Conservation (phyloP, 2,329 filamentous ascomycete genomes). For the Cytospora chrysosperma region DNA sequence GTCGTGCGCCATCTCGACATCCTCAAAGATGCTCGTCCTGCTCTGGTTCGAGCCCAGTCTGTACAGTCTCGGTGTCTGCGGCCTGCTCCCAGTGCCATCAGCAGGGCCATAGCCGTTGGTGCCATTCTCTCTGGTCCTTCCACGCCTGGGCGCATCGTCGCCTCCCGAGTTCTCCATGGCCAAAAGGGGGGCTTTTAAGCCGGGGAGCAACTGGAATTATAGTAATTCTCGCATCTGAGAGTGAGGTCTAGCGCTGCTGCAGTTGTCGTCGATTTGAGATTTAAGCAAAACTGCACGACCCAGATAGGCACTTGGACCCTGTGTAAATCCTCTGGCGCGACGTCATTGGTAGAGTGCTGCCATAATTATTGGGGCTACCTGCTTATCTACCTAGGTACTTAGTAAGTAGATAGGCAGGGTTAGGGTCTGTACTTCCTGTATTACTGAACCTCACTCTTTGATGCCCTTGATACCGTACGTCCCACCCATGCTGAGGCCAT, state of each 20-base stretch:
- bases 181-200: background rate
- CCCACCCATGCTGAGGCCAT: too few species aligned
- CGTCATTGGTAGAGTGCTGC: slow-evolving; percentile 15
- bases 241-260: background rate
- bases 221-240: slow-evolving; percentile 12
- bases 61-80: slow-evolving; percentile 47
- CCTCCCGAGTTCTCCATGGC: slow-evolving; percentile 22
- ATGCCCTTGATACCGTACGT: too few species aligned
- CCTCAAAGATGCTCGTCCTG: slow-evolving; percentile 79
- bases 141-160: slow-evolving; percentile 10
- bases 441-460: too few species aligned
- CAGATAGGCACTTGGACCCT: background rate
- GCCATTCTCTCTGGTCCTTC: slow-evolving; percentile 4
- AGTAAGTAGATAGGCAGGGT: too few species aligned
- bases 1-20: slow-evolving; percentile 98
- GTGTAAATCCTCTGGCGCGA: slow-evolving; percentile 6
- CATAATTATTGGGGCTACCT: background rate
- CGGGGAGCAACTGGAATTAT: slow-evolving; percentile 11
- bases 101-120: slow-evolving; percentile 24
- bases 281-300: background rate
- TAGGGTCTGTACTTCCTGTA: background rate
- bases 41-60: slow-evolving; percentile 69
- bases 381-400: too few species aligned
- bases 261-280: background rate
- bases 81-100: slow-evolving; percentile 27